Percentiles rank a stretch among this genome's conserved stretches.
These are phyloP conservation scores for Eimeria praecox DNA, from an alignment of 169 alveolate genomes.

Conservation along the genomic window DNA sequence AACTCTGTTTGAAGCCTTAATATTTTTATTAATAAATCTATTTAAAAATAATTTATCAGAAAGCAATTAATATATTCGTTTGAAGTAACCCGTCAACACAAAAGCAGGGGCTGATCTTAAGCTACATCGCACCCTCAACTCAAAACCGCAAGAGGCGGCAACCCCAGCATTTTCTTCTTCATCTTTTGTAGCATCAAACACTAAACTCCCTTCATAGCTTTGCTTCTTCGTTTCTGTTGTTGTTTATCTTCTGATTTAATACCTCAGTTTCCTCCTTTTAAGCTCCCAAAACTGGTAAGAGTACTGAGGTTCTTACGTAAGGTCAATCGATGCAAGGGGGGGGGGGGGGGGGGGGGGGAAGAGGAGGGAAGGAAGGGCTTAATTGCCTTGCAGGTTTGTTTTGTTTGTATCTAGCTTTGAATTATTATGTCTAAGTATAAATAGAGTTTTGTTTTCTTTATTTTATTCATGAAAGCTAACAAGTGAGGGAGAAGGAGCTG, in stretches of 20 bases:
- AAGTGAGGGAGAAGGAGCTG: too few relatives aligned
- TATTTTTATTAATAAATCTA: not conserved
- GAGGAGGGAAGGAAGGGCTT: not conserved
- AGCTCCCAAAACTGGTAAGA: not conserved
- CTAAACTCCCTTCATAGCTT: not conserved
- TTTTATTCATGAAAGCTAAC: too few relatives aligned
- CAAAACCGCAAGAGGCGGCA: not conserved
- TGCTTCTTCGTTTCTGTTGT: not conserved
- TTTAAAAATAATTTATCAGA: not conserved
- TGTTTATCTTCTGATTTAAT: not conserved
- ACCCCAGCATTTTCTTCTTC: not conserved
- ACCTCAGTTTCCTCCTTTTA: not conserved
- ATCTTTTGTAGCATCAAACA: not conserved
- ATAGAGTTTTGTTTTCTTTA: too few relatives aligned
- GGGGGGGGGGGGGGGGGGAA: not conserved
- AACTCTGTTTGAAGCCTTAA: not conserved
- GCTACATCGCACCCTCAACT: not conserved
- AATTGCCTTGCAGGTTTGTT: not conserved
- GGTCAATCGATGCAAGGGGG: not conserved
- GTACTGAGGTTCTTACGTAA: too few relatives aligned
- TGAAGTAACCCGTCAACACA: not conserved
- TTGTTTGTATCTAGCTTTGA: too few relatives aligned
- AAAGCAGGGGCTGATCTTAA: not conserved
- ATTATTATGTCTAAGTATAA: too few relatives aligned
- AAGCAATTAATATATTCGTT: not conserved